These are phyloP conservation scores for Penstemon barbatus DNA, from an alignment of 257 asterid genomes.

Conservation along the genomic window DNA sequence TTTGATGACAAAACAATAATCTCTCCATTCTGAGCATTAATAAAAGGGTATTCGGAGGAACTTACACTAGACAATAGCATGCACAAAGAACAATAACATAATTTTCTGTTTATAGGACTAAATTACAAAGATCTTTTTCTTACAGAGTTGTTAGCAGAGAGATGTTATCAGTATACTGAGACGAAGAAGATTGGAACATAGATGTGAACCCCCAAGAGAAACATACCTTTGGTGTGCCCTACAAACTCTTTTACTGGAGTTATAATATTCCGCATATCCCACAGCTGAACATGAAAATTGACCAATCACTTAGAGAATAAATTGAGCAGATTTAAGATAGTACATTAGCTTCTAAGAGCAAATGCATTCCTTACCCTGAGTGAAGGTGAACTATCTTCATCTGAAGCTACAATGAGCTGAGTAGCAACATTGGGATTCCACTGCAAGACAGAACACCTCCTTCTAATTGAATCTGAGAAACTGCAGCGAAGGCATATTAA, in stretches of 20 bases:
- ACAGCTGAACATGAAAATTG: conserved; percentile 41
- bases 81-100: background rate
- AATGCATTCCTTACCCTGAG: conserved; percentile 56
- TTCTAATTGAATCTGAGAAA: conserved; percentile 77
- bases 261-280: conserved; percentile 68
- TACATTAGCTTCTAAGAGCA: background rate
- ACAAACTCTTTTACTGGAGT: conserved; percentile 62
- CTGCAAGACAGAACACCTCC: conserved; percentile 96
- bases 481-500: conserved; percentile 44
- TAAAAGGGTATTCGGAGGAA: background rate
- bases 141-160: no score
- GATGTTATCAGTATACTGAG: background rate
- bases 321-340: background rate
- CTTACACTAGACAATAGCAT: background rate
- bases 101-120: no score
- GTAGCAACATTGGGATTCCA: conserved; percentile 96
- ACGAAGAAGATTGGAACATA: background rate
- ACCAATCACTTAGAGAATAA: conserved; percentile 15
- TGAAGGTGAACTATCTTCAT: conserved; percentile 89
- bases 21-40: background rate
- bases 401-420: conserved; percentile 94
- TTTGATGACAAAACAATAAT: background rate
- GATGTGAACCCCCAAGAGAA: background rate
- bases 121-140: no score
- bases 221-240: conserved; percentile 67